Conservation (phyloP, 208 protist genomes). For the Leishmania gerbilli region DNA sequence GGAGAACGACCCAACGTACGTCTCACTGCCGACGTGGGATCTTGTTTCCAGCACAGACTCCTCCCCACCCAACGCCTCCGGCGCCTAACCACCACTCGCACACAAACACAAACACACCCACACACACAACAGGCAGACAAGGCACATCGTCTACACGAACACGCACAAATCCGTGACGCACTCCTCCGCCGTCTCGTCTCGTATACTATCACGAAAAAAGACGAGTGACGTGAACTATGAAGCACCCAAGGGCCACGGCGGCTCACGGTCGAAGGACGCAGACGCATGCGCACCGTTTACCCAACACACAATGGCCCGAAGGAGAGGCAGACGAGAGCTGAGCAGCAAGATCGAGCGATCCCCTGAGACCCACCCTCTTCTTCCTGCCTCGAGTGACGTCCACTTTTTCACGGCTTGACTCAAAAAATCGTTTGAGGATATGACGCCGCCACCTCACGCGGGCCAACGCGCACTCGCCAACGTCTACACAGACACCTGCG, state of each 20-base stretch:
- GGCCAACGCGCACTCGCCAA: background rate
- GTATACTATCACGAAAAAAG: background rate
- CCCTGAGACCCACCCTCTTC: background rate
- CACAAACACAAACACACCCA: too few species aligned
- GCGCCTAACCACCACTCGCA: too few species aligned
- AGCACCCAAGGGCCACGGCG: too few species aligned
- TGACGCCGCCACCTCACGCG: background rate
- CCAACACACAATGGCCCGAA: too few species aligned
- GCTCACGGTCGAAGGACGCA: background rate
- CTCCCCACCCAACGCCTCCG: background rate
- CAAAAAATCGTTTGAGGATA: background rate
- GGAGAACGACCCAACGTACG: background rate
- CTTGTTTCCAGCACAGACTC: background rate
- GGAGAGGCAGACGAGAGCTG: background rate
- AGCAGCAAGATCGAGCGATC: background rate
- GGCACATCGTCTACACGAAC: too few species aligned
- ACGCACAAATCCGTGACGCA: background rate
- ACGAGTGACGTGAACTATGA: background rate
- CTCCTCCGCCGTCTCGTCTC: background rate
- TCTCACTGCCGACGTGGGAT: background rate
- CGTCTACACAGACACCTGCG: background rate
- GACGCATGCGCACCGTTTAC: background rate
- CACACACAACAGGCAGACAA: background rate
- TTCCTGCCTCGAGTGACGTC: background rate
- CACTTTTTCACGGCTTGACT: background rate